A percentile compares a stretch with the other conserved stretches of the same genome.
phyloP scores from a whole-genome alignment of 2,329 filamentous ascomycete species.

The Paracorniculantispora psalliotae region DNA sequence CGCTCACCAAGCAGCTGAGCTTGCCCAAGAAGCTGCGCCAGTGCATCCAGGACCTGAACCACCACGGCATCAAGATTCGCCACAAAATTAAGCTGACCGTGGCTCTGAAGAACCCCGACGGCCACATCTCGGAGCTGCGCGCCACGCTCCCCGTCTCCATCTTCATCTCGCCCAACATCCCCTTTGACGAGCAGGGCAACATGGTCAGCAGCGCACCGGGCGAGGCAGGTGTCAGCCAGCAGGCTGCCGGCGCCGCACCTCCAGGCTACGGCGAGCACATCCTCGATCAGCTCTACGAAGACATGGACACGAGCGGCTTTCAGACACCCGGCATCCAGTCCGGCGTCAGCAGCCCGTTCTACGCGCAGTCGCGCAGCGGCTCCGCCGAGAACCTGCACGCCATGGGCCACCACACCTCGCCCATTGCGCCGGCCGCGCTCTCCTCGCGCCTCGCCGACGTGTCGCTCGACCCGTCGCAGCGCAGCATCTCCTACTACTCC shows the following conservation, averaged over 20 bases:
- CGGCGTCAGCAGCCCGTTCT: slow-evolving; percentile 76
- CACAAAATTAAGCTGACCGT: slow-evolving; percentile 92
- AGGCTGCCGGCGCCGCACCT: slow-evolving; percentile 67
- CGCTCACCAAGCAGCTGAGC: slow-evolving; percentile 56
- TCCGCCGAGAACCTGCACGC: slow-evolving; percentile 74
- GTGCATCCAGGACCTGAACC: slow-evolving; percentile 86
- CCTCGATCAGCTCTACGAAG: slow-evolving; percentile 85
- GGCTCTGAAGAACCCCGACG: slow-evolving; percentile 89
- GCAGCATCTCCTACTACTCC: slow-evolving; percentile 43
- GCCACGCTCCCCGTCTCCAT: slow-evolving; percentile 87
- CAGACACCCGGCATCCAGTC: slow-evolving; percentile 64
- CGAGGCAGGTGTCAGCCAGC: slow-evolving; percentile 42
- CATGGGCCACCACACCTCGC: slow-evolving; percentile 32
- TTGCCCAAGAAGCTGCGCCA: slow-evolving; percentile 76
- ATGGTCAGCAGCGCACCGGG: slow-evolving; percentile 59
- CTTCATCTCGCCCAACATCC: slow-evolving; percentile 92
- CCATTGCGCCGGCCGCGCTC: slow-evolving; percentile 45
- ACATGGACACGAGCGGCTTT: slow-evolving; percentile 75
- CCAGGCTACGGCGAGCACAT: slow-evolving; percentile 88
- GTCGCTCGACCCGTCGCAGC: slow-evolving; percentile 43
- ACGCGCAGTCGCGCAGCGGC: slow-evolving; percentile 64
- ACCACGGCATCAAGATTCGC: slow-evolving; percentile 82
- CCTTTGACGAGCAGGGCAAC: slow-evolving; percentile 81
- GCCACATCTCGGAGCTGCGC: slow-evolving; percentile 87
- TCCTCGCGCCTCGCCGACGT: slow-evolving; percentile 68